Percentiles rank a stretch among this genome's conserved stretches.
Evolutionary conservation across 768 basidiomycete species (phyloP).

Genomic region (Scleroderma citrinum): DNA sequence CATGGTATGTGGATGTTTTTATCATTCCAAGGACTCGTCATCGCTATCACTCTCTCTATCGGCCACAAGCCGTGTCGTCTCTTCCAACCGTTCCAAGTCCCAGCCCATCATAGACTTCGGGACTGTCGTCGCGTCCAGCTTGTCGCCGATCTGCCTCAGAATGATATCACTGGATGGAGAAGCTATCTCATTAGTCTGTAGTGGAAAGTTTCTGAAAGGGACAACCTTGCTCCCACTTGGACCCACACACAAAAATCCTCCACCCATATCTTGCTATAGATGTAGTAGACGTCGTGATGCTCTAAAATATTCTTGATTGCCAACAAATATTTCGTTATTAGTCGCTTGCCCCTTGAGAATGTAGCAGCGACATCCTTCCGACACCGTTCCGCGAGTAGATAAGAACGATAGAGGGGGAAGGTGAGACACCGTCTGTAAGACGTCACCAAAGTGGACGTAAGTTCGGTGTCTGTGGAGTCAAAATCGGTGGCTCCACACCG

Average conservation of each 20-base stretch:
- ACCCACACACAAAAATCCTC: slow-evolving; percentile 84
- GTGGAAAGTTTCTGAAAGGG: not conserved
- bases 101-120: slow-evolving; percentile 58
- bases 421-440: slow-evolving; percentile 72
- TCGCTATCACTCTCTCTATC: slow-evolving; percentile 59
- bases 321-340: slow-evolving; percentile 58
- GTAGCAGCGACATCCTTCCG: slow-evolving; percentile 54
- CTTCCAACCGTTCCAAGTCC: slow-evolving; percentile 66
- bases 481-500: slow-evolving; percentile 5
- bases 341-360: slow-evolving; percentile 56
- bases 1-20: too few relatives aligned
- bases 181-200: slow-evolving; percentile 2
- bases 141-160: slow-evolving; percentile 41
- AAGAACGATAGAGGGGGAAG: slow-evolving; percentile 80
- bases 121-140: slow-evolving; percentile 37
- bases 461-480: slow-evolving; percentile 38
- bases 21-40: slow-evolving; percentile 41
- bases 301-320: slow-evolving; percentile 71
- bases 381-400: slow-evolving; percentile 64
- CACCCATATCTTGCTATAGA: slow-evolving; percentile 85
- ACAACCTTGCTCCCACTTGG: slow-evolving; percentile 60
- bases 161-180: slow-evolving; percentile 46
- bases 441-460: slow-evolving; percentile 46
- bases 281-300: slow-evolving; percentile 79
- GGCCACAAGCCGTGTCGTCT: slow-evolving; percentile 35